Base-by-base conservation (phyloP, 345 rosid genomes). In the Odontarrhena argentea region DNA sequence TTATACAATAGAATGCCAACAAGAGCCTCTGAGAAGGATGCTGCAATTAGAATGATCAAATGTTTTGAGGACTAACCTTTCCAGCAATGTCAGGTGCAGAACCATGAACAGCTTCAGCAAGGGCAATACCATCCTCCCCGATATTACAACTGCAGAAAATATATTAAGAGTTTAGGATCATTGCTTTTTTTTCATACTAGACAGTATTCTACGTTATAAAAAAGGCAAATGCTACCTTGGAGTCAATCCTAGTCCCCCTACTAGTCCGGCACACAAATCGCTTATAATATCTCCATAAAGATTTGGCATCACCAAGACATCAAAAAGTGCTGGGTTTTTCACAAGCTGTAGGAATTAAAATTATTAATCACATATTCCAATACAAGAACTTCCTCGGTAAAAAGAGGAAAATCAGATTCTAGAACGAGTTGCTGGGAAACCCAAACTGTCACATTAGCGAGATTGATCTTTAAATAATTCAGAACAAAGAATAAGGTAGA, bases 71-170 rank as follows among this genome's bases (percentile, higher is more conserved):
- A 73, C 87, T 68, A 79, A 94, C 96, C 85, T 88, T 94, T 69
- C 99, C 97, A 14, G 99, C 96, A 68, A 94, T 94, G 78, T 94
- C 97, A 67, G 99, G 99, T 40, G 97, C 99, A 61, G 99, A 94
- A 56, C 97, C 97, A 68, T 94, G 99, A 5, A 94, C 99, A 67
- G 97, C 99, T 86, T 94, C 99, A 60, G 97, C 97, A 63, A 94
- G 96, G 51, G 93, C 95, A 47, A 91, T 87, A 56, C 97, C 97
- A 75, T 91, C 96, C 67, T 91, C 96, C 28, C 99, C 99, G 44
- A 87, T 87, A 60, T 85, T 87, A 81, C 89, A 86, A 86, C 99
- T 91, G 88, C 70, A 78, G 7, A 36, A 60, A 78, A 26, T 34
- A 60, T 60, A 30, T 51, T 35, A 13, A 13, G 18, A 58, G 67